Evolutionary conservation across 495 filamentous ascomycete genomes (phyloP).

Genomic region (Gamarada debralockiae): DNA sequence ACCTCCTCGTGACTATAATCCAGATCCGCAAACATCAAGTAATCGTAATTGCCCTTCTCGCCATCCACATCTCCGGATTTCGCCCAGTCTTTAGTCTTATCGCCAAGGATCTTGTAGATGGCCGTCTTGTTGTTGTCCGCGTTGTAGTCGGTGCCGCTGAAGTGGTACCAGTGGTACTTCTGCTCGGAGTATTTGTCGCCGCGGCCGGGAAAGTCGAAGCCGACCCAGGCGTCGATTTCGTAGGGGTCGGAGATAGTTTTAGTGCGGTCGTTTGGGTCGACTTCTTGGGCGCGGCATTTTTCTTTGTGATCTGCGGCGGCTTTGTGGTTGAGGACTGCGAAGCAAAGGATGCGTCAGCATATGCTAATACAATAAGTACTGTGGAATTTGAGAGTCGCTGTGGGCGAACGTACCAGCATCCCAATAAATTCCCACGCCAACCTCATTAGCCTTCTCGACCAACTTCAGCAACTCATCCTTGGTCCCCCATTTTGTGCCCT

Average conservation of each 20-base stretch:
- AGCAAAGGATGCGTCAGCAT: neutral
- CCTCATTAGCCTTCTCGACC: slow-evolving; percentile 41
- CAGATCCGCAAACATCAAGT: slow-evolving; percentile 63
- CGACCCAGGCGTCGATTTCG: slow-evolving; percentile 65
- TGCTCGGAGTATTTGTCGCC: slow-evolving; percentile 52
- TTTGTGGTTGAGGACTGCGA: slow-evolving; percentile 71
- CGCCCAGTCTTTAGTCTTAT: slow-evolving; percentile 60
- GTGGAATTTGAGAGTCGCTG: no score
- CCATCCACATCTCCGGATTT: slow-evolving; percentile 49
- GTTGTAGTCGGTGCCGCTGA: slow-evolving; percentile 68
- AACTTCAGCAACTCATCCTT: slow-evolving; percentile 59
- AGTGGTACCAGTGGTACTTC: slow-evolving; percentile 69
- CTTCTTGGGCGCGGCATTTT: slow-evolving; percentile 55
- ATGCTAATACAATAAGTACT: no score
- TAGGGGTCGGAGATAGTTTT: slow-evolving; percentile 52
- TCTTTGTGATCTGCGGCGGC: slow-evolving; percentile 64
- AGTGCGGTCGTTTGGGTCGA: slow-evolving; percentile 55
- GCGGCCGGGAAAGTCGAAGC: slow-evolving; percentile 62
- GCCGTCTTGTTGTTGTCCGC: slow-evolving; percentile 50
- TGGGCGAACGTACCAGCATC: slow-evolving; percentile 44
- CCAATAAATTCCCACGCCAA: slow-evolving; percentile 60
- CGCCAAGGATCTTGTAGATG: slow-evolving; percentile 65
- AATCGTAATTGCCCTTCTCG: slow-evolving; percentile 72
- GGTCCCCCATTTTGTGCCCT: slow-evolving; percentile 69
- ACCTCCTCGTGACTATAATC: slow-evolving; percentile 67